These are phyloP conservation scores for Apiospora saccharicola DNA, from an alignment of 2,329 filamentous ascomycete genomes.

Conservation along the genomic window DNA sequence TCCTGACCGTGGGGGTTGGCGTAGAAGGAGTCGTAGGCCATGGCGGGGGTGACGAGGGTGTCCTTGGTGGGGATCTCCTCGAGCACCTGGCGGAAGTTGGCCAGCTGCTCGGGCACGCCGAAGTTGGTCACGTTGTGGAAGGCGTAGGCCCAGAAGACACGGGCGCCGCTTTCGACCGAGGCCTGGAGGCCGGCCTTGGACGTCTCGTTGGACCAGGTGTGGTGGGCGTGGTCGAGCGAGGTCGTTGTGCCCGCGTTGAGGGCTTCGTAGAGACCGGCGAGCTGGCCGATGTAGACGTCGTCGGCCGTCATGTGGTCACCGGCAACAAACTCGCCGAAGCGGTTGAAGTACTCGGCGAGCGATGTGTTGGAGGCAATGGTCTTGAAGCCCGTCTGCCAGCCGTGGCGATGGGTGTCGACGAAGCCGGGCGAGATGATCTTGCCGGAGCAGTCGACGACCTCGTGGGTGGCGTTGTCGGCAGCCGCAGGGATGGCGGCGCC, in stretches of 20 bases:
- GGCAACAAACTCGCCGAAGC: constrained; percentile 47
- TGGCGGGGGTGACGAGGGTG: constrained; percentile 46
- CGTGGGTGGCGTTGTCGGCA: constrained; percentile 34
- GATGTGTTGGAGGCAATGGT: constrained; percentile 60
- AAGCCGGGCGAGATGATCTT: constrained; percentile 64
- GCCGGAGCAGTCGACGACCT: constrained; percentile 55
- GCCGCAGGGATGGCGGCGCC: constrained; percentile 34
- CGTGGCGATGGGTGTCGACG: constrained; percentile 63
- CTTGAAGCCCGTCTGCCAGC: constrained; percentile 63
- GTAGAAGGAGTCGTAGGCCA: constrained; percentile 51
- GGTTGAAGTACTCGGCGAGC: constrained; percentile 55
- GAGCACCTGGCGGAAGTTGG: constrained; percentile 48
- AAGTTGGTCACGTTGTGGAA: constrained; percentile 48
- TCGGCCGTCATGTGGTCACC: constrained; percentile 46
- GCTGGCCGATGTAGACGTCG: constrained; percentile 55
- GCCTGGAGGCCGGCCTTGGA: constrained; percentile 54
- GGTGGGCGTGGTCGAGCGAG: constrained; percentile 59
- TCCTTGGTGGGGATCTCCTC: constrained; percentile 35
- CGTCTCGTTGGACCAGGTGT: constrained; percentile 53
- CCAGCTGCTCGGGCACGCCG: constrained; percentile 46
- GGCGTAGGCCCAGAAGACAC: constrained; percentile 55
- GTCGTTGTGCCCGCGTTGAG: constrained; percentile 62
- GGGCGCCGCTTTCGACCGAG: constrained; percentile 55
- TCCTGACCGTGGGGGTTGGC: constrained; percentile 37
- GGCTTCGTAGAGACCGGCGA: constrained; percentile 56